Conservation (phyloP, 73 alveolate species). For the Tetrahymena elliotti region DNA sequence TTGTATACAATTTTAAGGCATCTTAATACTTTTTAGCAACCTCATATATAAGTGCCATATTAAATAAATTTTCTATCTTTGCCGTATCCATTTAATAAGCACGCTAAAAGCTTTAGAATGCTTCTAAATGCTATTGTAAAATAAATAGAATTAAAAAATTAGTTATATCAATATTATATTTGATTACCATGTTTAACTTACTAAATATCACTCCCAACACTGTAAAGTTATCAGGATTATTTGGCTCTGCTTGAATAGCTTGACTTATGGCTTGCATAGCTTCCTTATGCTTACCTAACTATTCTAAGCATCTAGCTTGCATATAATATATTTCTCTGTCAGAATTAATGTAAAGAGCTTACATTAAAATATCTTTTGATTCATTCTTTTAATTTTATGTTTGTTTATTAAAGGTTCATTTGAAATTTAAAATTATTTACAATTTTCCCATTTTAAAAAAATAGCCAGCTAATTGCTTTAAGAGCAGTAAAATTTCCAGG, state of each 20-base stretch:
- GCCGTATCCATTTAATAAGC: not conserved
- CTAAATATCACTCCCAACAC: not conserved
- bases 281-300: not conserved
- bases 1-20: not conserved
- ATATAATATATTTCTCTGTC: not conserved
- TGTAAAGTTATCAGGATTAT: not conserved
- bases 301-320: not conserved
- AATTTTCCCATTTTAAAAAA: not conserved
- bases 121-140: not conserved
- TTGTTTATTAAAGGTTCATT: not conserved
- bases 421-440: not conserved
- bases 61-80: not conserved
- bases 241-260: not conserved
- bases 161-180: not conserved
- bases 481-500: not conserved
- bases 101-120: not conserved
- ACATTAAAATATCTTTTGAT: not conserved
- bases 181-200: not conserved
- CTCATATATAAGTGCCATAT: not conserved
- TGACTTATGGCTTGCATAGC: not conserved
- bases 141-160: not conserved
- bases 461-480: not conserved
- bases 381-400: not conserved
- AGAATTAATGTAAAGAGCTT: not conserved
- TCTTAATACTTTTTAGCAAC: not conserved